Evolutionary conservation across 2,329 filamentous ascomycete species (phyloP), one percentile per base, ranked within the genome.

Genomic region (Monilinia fructicola): DNA sequence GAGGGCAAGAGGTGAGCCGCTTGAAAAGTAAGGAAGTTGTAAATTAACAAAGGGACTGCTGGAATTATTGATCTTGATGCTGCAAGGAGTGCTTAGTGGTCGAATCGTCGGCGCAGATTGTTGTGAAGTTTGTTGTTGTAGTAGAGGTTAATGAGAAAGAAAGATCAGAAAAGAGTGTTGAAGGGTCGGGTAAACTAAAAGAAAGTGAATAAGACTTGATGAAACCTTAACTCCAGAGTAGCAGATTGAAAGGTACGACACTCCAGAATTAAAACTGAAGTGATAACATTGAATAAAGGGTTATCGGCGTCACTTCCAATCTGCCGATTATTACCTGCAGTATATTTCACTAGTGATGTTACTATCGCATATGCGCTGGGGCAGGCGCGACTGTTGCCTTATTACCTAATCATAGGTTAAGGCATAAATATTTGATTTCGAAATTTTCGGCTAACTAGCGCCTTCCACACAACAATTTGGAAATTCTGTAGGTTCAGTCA

Each of bases 381-480:
- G 14, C n/a, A 16, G 18, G 5, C 21, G 16, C 5, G 14, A 9
- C 11, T 10, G 11, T 16, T 6, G 48, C 60, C 50, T 53, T 31
- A 38, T 61, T 50, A 50, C 46, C 18, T 44, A 64, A 64, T 64
- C 21, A 54, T 6, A 1, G 0, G 31, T 4, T 16, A 10, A 68
- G 63, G 56, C 63, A 62, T 16, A 21, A 58, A 63, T 4, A 31
- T 42, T 14, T 52, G 7, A 54, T 18, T 18, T 50, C 28, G 54
- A 58, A 66, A 56, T 55, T 65, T 64, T 59, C 62, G 54, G 62
- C 50, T 60, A 60, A 60, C 62, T 65, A 58, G 64, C 44, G 54
- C 44, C 44, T 63, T 68, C 52, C 65, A 67, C 60, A 61, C 59
- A 35, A 53, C 46, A 71, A 68, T 71, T 68, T 68, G 54, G 67